Evolutionary conservation across 805 yeast genomes (phyloP).

Genomic region (Blastobotrys attinorum): DNA sequence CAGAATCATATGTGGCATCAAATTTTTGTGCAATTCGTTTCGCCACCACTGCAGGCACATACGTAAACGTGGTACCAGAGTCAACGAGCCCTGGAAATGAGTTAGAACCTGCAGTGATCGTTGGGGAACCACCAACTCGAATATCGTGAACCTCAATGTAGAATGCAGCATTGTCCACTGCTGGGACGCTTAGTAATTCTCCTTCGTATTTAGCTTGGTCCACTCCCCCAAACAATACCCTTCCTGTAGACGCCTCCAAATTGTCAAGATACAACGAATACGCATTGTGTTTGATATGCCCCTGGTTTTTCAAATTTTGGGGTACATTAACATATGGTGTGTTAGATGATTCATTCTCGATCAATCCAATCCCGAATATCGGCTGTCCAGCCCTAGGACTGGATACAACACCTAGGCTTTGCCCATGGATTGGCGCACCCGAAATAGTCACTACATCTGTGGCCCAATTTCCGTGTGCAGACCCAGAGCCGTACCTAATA

Average conservation of each 20-base stretch:
- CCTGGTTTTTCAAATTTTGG: constrained; percentile 41
- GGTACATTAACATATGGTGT: constrained; percentile 57
- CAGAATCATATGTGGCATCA: constrained; percentile 4
- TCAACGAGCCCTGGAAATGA: constrained; percentile 40
- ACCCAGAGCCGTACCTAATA: constrained; percentile 89
- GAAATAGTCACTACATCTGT: constrained; percentile 68
- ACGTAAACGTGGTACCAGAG: constrained; percentile 47
- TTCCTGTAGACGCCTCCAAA: constrained; percentile 28
- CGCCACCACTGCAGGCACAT: constrained; percentile 33
- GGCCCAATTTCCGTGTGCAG: constrained; percentile 73
- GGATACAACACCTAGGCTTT: constrained; percentile 42
- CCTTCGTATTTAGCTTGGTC: constrained; percentile 38
- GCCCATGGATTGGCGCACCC: constrained; percentile 56
- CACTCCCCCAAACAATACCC: constrained; percentile 39
- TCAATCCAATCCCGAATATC: constrained; percentile 32
- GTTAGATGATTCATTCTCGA: constrained; percentile 25
- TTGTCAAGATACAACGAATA: constrained; percentile 41
- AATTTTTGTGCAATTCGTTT: constrained; percentile 6
- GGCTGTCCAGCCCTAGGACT: constrained; percentile 10
- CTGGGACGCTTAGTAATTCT: constrained; percentile 29
- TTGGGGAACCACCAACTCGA: constrained; percentile 9
- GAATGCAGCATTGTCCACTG: constrained; percentile 19
- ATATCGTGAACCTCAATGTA: constrained; percentile 10
- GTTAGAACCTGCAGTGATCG: constrained; percentile 1
- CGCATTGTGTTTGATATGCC: constrained; percentile 33